Evolutionary conservation across 73 alveolate genomes (phyloP).

Genomic region (Tetrahymena malaccensis): DNA sequence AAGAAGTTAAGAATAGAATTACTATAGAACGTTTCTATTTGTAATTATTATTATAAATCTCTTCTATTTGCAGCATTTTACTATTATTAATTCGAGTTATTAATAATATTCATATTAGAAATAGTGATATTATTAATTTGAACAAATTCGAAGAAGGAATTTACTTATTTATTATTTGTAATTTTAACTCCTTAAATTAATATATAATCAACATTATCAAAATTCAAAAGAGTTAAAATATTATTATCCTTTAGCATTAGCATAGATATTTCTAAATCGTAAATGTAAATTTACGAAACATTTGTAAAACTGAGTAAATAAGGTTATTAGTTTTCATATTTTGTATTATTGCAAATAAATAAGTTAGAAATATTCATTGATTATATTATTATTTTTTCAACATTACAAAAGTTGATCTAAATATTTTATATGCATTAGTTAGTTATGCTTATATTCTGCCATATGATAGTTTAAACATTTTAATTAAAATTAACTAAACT

Average conservation of each 20-base stretch:
- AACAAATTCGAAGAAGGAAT: too few relatives aligned
- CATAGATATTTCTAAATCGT: neutral
- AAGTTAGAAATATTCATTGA: neutral
- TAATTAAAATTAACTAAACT: neutral
- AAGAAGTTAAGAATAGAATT: neutral
- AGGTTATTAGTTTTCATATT: too few relatives aligned
- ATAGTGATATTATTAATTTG: too few relatives aligned
- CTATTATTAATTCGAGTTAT: neutral
- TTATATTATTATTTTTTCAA: too few relatives aligned
- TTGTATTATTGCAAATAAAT: neutral
- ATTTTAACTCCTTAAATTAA: neutral
- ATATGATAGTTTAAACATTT: neutral
- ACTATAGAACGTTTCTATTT: neutral
- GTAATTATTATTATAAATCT: too few relatives aligned
- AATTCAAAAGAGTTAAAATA: neutral
- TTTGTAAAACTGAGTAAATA: too few relatives aligned
- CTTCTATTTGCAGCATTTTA: neutral
- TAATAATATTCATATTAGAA: neutral
- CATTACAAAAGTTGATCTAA: neutral
- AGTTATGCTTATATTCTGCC: neutral
- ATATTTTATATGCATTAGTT: neutral
- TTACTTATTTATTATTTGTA: too few relatives aligned
- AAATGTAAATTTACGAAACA: neutral
- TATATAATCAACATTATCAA: neutral
- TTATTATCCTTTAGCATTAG: neutral